Conservation (phyloP, 345 rosid genomes). For the Eucalyptus pauciflora region DNA sequence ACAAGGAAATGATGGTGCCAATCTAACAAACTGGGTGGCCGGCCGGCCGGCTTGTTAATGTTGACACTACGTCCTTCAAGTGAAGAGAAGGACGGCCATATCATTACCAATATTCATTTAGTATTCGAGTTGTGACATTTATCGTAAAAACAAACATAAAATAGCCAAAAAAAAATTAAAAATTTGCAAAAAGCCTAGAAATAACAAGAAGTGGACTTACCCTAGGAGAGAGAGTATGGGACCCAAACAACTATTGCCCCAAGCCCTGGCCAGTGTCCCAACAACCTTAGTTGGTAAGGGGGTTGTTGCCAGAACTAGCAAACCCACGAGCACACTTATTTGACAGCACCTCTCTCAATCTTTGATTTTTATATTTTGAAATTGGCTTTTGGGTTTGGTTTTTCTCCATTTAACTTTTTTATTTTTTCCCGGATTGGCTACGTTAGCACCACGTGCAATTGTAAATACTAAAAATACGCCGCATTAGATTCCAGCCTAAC, state of each 20-base stretch:
- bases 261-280: neutral
- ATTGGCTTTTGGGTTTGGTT: neutral
- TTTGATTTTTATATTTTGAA: neutral
- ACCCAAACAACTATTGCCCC: neutral
- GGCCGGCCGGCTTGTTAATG: neutral
- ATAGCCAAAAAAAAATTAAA: too few relatives aligned
- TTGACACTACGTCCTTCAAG: neutral
- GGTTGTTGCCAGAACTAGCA: neutral
- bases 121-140: accelerated
- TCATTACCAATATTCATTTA: neutral
- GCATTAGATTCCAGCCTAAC: neutral
- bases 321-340: neutral
- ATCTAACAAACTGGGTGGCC: too few relatives aligned
- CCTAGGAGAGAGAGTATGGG: neutral
- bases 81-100: neutral
- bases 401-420: neutral
- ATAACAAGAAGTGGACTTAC: neutral
- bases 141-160: too few relatives aligned
- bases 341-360: neutral
- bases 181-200: neutral
- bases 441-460: accelerated
- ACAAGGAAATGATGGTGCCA: too few relatives aligned
- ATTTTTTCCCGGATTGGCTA: too few relatives aligned
- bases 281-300: neutral
- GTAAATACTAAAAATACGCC: neutral